phyloP scores from a whole-genome alignment of 2,329 filamentous ascomycete species.

The Zasmidium angulare region DNA sequence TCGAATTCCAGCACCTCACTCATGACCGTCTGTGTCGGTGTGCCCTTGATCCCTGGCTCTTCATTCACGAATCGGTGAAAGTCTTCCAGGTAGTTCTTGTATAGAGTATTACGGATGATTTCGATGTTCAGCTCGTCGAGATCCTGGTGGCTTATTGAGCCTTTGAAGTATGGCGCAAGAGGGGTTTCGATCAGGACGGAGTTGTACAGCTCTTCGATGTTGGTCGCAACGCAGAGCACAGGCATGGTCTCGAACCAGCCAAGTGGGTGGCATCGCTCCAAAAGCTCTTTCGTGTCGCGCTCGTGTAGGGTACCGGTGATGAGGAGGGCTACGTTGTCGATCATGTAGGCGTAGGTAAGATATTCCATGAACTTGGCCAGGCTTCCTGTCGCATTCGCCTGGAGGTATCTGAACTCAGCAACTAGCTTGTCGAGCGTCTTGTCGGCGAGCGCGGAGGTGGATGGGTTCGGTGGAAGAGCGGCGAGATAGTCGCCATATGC shows the following conservation, averaged over 20 bases:
- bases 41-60: conserved; percentile 79
- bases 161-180: conserved; percentile 95
- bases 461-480: conserved; percentile 90
- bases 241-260: conserved; percentile 99
- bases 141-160: conserved; percentile 91
- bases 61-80: conserved; percentile 94
- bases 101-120: conserved; percentile 96
- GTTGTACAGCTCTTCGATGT: conserved; percentile 98
- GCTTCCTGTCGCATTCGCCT: conserved; percentile 87
- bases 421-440: conserved; percentile 98
- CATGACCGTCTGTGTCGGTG: conserved; percentile 93
- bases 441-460: conserved; percentile 87
- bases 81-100: conserved; percentile 99
- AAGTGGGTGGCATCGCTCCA: conserved; percentile 93
- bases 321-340: conserved; percentile 96
- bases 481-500: conserved; percentile 97
- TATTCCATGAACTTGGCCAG: conserved; percentile 97
- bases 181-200: conserved; percentile 96
- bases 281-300: conserved; percentile 88
- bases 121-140: conserved; percentile 99
- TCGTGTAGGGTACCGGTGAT: conserved; percentile 98
- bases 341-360: conserved; percentile 99
- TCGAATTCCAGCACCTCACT: conserved; percentile 94
- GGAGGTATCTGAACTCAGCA: conserved; percentile 93
- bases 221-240: conserved; percentile 94